phyloP scores from a whole-genome alignment of 2,329 filamentous ascomycete species.

The Pseudogymnoascus sp. region DNA sequence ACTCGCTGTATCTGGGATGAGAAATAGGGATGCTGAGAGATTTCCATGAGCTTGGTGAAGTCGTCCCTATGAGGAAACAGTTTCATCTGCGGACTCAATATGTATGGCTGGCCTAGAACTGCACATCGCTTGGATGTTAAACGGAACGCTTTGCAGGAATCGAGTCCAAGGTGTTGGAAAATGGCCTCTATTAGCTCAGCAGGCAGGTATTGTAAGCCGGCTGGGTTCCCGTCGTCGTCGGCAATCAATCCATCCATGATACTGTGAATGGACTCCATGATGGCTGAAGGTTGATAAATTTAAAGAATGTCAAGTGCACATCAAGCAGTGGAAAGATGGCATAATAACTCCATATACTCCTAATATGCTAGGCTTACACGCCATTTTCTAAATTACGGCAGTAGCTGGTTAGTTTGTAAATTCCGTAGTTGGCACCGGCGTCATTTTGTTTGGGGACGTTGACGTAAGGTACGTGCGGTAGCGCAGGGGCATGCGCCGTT shows the following conservation, averaged over 20 bases:
- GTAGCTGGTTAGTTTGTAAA: neutral
- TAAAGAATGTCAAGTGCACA: neutral
- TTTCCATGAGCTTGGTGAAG: constrained; percentile 16
- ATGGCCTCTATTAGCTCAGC: constrained; percentile 19
- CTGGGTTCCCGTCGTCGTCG: neutral
- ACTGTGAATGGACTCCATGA: neutral
- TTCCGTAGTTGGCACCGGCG: neutral
- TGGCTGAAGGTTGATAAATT: neutral
- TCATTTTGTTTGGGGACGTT: neutral
- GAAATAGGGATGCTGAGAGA: constrained; percentile 20
- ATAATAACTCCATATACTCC: neutral
- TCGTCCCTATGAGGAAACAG: constrained; percentile 19
- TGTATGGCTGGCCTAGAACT: constrained; percentile 19
- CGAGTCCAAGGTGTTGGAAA: constrained; percentile 13
- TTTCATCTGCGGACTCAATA: constrained; percentile 17
- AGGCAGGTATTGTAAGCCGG: constrained; percentile 13
- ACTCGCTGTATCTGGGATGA: constrained; percentile 15
- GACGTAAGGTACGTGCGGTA: constrained; percentile 1
- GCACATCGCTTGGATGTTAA: constrained; percentile 19
- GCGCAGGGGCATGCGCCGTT: neutral
- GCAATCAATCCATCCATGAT: neutral
- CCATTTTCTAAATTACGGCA: neutral
- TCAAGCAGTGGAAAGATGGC: neutral
- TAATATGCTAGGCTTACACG: neutral
- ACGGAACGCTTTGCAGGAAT: constrained; percentile 17